Base-by-base conservation (phyloP, 2,329 filamentous ascomycete genomes). In the Aspergillus brasiliensis region DNA sequence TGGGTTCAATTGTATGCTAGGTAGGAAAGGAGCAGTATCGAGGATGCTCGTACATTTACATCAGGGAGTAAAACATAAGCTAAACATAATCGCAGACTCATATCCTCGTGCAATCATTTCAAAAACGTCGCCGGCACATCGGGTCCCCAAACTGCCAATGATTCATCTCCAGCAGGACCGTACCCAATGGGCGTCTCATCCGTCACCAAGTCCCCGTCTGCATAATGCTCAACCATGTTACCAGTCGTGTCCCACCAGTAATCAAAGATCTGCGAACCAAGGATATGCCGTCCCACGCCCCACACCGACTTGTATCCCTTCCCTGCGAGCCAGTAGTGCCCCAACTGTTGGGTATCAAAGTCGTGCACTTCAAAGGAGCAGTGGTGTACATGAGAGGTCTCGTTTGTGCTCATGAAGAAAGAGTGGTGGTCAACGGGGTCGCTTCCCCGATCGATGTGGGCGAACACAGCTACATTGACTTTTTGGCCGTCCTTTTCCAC, bases 301-400 rank as follows among this genome's bases (percentile, higher is more conserved):
- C 62, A 65, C 5, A 58, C 69, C 21, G 69, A 71, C 58, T 71
- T 72, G 55, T 82, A 84, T 0, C 74, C 77, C 59, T 81, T 80
- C 8, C 72, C 62, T 0, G 70, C 75, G 31, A 85, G 69, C 79
- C 80, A 84, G 54, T 83, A 77, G 63, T 85, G 83, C 0, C 83
- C 83, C 1, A 84, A 66, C 3, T 76, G 70, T 73, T 85, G 82
- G 1, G 78, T 80, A 58, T 84, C 82, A 52, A 82, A 82, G 61
- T 84, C 80, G 48, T 83, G 78, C 0, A 83, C 80, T 58, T 84
- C 82, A 52, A 82, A 84, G 0, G 71, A 75, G 38, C 75, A 77
- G 65, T 84, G 82, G 55, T 84, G 82, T 0, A 84, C 80, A 62
- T 83, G 81, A 0, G 69, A 62, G 28, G 63, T 67, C 0, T 61